phyloP scores from a whole-genome alignment of 2,329 filamentous ascomycete genomes.

The Aureobasidium sp. region DNA sequence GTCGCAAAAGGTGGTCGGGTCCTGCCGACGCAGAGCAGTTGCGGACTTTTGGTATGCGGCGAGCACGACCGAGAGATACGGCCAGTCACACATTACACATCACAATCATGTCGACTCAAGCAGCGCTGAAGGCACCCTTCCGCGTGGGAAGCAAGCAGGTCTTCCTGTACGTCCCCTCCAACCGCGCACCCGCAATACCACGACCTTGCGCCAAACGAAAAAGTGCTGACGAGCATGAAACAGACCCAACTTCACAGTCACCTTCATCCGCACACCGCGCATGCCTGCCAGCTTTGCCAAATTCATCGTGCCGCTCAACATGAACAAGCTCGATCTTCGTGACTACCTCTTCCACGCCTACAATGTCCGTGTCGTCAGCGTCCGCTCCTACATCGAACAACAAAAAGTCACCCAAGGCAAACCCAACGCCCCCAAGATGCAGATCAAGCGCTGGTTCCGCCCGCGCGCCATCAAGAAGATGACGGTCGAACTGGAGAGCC shows the following conservation, averaged over 20 bases:
- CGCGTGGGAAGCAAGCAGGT: slow-evolving; percentile 29
- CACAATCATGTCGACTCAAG: neutral
- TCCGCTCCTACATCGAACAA: slow-evolving; percentile 75
- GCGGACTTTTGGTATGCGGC: slow-evolving; percentile 10
- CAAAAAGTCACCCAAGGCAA: slow-evolving; percentile 52
- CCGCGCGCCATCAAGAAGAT: slow-evolving; percentile 78
- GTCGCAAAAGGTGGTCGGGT: neutral
- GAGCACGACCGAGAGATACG: slow-evolving; percentile 3
- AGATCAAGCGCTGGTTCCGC: slow-evolving; percentile 51
- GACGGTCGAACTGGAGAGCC: slow-evolving; percentile 81
- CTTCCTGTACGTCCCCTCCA: slow-evolving; percentile 26
- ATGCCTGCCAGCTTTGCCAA: slow-evolving; percentile 74
- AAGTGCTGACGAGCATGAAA: slow-evolving; percentile 15
- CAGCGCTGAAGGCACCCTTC: slow-evolving; percentile 23
- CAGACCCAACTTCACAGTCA: slow-evolving; percentile 76
- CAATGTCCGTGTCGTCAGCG: slow-evolving; percentile 61
- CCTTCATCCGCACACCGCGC: slow-evolving; percentile 65
- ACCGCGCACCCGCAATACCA: neutral
- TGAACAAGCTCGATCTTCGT: slow-evolving; percentile 94
- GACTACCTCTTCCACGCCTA: slow-evolving; percentile 91
- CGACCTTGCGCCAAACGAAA: neutral
- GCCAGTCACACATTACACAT: neutral
- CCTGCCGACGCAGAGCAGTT: neutral
- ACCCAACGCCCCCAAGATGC: slow-evolving; percentile 33
- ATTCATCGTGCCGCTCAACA: slow-evolving; percentile 83